Evolutionary conservation across 2,329 filamentous ascomycete species (phyloP), one percentile per base, ranked within the genome.

Genomic region (Lachnellula subtilissima): DNA sequence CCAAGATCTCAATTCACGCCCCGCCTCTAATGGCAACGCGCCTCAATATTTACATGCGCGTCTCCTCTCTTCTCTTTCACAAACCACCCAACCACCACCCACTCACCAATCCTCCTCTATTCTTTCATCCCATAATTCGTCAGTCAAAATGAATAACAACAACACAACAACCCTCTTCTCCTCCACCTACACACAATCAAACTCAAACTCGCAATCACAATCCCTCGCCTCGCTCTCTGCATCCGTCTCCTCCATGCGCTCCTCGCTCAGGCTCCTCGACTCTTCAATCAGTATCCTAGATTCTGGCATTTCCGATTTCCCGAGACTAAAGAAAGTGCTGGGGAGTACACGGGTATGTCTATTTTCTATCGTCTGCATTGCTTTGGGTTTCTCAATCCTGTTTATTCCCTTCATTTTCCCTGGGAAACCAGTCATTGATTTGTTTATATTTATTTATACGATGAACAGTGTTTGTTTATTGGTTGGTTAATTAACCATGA

Each of bases 261-360:
- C 67, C 53, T 72, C 69, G 9, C 70, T 71, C n/a, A 63, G 66
- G 4, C 70, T 73, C 15, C 71, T 74, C 48, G 69, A 73, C 47
- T 63, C 64, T 28, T 65, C 66, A 15, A 70, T 71, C 56, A 59
- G 53, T 2, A 65, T 64, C 32, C 58, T 65, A 36, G 61, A 63
- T 42, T 45, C 61, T 1, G 69, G 69, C 1, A 69, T 70, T 2
- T 57, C 54, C 15, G 69, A 71, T 57, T 71, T 70, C 53, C 69
- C 69, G 8, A 65, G 72, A 23, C 55, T 74, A 14, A 67, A 68
- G 40, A 71, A 65, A 25, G 70, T 74, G 1, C 57, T 74, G 8
- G 60, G 64, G 9, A 67, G 65, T 39, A 71, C 69, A 23, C 67
- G 72, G 17, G 71, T 73, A 60, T 46, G 69, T 56, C 22, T 22